Percentiles rank a stretch among this genome's conserved stretches.
Conservation (phyloP, 2,329 filamentous ascomycete genomes). For the Arthrobotrys sinensis region DNA sequence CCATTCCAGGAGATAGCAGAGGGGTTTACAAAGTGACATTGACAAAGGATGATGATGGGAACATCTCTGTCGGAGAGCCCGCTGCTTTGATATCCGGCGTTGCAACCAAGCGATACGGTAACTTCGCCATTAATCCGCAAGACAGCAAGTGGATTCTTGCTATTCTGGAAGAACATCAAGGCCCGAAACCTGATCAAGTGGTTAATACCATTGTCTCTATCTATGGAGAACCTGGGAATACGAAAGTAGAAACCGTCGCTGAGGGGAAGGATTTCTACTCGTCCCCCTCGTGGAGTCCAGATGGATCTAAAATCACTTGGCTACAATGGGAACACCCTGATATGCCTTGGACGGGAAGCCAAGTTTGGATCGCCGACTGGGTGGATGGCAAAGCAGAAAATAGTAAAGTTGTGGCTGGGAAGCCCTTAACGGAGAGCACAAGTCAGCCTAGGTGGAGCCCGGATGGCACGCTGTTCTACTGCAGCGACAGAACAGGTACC, state of each 20-base stretch:
- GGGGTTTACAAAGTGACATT: slow-evolving; percentile 39
- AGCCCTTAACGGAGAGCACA: slow-evolving; percentile 68
- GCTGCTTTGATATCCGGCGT: slow-evolving; percentile 12
- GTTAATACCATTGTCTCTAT: slow-evolving; percentile 66
- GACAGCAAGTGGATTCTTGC: slow-evolving; percentile 70
- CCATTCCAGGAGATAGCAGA: slow-evolving; percentile 17
- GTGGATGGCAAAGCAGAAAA: slow-evolving; percentile 66
- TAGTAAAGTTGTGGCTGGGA: slow-evolving; percentile 68
- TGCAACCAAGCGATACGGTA: slow-evolving; percentile 27
- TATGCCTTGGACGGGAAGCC: slow-evolving; percentile 71
- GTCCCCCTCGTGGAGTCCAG: slow-evolving; percentile 70
- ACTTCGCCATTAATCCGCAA: slow-evolving; percentile 48
- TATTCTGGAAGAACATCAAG: slow-evolving; percentile 71
- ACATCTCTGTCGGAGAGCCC: slow-evolving; percentile 9
- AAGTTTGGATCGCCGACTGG: slow-evolving; percentile 70
- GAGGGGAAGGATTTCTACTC: slow-evolving; percentile 72
- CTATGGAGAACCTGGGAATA: slow-evolving; percentile 60
- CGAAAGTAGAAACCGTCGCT: slow-evolving; percentile 67
- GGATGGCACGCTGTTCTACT: slow-evolving; percentile 71
- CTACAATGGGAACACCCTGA: slow-evolving; percentile 73
- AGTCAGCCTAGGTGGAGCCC: slow-evolving; percentile 72
- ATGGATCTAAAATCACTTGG: slow-evolving; percentile 71
- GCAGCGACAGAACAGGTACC: slow-evolving; percentile 68
- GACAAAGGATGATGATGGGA: slow-evolving; percentile 10
- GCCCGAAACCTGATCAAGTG: slow-evolving; percentile 65